These are phyloP conservation scores for Apodospora peruviana DNA, from an alignment of 495 filamentous ascomycete species.

Conservation along the genomic window DNA sequence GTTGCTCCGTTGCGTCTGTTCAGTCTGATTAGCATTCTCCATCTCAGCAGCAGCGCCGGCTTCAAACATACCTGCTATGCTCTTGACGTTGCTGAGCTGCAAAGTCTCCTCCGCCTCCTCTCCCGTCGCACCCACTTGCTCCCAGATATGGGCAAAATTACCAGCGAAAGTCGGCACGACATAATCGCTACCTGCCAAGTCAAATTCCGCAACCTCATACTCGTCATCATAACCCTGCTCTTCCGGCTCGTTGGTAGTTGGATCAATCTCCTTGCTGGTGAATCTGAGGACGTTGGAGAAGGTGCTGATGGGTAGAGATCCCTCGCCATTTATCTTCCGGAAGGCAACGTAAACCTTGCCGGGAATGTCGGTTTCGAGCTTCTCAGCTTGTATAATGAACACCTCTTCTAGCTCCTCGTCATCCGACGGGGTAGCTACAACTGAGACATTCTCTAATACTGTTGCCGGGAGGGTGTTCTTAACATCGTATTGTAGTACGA, in stretches of 20 bases:
- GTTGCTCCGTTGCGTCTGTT: conserved; percentile 88
- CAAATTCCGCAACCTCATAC: conserved; percentile 93
- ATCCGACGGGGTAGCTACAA: conserved; percentile 77
- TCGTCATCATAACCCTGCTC: conserved; percentile 93
- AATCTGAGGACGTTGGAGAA: conserved; percentile 96
- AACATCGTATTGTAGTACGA: conserved; percentile 95
- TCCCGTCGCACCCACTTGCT: conserved; percentile 80
- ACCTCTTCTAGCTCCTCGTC: conserved; percentile 82
- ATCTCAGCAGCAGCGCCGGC: neutral
- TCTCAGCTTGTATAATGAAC: conserved; percentile 85
- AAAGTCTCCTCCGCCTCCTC: conserved; percentile 90
- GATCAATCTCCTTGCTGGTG: conserved; percentile 96
- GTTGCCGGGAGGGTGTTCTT: conserved; percentile 95
- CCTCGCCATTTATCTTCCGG: conserved; percentile 69
- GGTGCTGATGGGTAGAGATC: conserved; percentile 63
- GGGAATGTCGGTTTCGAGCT: conserved; percentile 72
- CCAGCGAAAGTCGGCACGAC: conserved; percentile 87
- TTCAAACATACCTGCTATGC: conserved; percentile 72
- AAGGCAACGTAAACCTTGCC: conserved; percentile 95
- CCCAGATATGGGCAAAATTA: conserved; percentile 96
- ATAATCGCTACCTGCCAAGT: conserved; percentile 88
- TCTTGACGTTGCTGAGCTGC: conserved; percentile 82
- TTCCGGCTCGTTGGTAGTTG: conserved; percentile 87
- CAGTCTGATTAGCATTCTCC: conserved; percentile 31
- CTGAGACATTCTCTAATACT: conserved; percentile 83